Conservation (phyloP, 257 asterid genomes). For the Asclepias syriaca region DNA sequence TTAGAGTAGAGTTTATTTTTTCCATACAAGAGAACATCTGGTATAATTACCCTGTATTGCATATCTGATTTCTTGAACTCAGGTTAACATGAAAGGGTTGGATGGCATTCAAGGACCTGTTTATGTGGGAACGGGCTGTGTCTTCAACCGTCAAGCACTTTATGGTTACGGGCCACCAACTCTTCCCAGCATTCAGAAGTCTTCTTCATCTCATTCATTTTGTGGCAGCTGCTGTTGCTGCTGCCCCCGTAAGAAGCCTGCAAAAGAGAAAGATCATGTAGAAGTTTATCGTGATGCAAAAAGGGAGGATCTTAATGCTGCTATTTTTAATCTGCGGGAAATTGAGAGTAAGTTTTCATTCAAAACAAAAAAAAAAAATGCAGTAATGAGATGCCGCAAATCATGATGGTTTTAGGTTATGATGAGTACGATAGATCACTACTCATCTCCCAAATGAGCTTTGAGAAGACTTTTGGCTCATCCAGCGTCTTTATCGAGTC, state of each 20-base stretch:
- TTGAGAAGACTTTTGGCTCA: constrained; percentile 91
- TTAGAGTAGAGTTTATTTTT: background rate
- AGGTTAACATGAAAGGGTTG: constrained; percentile 98
- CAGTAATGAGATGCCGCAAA: constrained; percentile 7
- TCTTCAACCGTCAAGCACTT: constrained; percentile 91
- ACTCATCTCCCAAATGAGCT: constrained; percentile 91
- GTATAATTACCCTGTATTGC: background rate
- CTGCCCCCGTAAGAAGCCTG: constrained; percentile 62
- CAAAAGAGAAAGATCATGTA: constrained; percentile 65
- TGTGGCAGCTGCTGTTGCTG: constrained; percentile 69
- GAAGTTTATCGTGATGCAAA: constrained; percentile 86
- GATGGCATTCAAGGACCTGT: constrained; percentile 99
- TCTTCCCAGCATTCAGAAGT: constrained; percentile 42
- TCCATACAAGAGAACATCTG: background rate
- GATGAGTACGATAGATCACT: constrained; percentile 89
- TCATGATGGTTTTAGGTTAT: constrained; percentile 43
- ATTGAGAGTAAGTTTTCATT: constrained; percentile 66
- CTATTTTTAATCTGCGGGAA: constrained; percentile 90
- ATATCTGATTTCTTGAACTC: constrained; percentile 7
- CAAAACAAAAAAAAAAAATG: background rate
- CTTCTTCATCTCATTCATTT: constrained; percentile 71
- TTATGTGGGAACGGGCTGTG: constrained; percentile 94
- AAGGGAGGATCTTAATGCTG: constrained; percentile 89
- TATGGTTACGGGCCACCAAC: constrained; percentile 89
- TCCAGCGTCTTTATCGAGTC: constrained; percentile 91